Evolutionary conservation across 768 basidiomycete species (phyloP).

Genomic region (Exsudoporus frostii): DNA sequence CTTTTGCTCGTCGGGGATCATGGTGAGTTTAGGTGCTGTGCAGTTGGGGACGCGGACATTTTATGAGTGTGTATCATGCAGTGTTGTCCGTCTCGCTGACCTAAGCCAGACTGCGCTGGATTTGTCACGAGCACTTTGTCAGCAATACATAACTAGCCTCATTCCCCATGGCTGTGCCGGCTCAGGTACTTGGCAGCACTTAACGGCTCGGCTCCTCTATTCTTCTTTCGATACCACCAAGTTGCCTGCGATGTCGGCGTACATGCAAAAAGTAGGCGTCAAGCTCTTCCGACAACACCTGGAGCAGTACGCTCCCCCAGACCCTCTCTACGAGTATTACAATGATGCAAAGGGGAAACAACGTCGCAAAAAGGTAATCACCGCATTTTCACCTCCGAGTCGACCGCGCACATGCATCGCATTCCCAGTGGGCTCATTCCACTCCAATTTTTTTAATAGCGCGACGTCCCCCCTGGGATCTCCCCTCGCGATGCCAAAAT

Average conservation of each 20-base stretch:
- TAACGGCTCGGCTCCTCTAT: not conserved
- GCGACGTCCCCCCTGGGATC: conserved; percentile 71
- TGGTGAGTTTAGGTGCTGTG: not conserved
- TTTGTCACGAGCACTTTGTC: too few relatives aligned
- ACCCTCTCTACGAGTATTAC: conserved; percentile 63
- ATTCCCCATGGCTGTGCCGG: conserved; percentile 1
- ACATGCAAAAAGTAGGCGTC: conserved; percentile 46
- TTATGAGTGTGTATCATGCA: not conserved
- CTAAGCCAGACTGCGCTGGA: not conserved
- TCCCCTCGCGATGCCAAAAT: conserved; percentile 73
- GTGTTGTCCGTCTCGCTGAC: not conserved
- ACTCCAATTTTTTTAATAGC: conserved; percentile 43
- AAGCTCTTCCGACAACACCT: conserved; percentile 64
- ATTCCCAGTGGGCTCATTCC: conserved; percentile 11
- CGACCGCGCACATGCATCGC: too few relatives aligned
- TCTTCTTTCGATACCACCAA: not conserved
- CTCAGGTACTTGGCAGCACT: too few relatives aligned
- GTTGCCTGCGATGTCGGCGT: conserved; percentile 22
- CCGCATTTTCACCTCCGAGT: conserved; percentile 5
- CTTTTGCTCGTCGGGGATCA: conserved; percentile 29
- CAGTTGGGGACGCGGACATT: not conserved
- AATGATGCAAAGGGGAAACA: conserved; percentile 29
- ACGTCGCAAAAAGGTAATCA: conserved; percentile 34
- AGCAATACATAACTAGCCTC: too few relatives aligned
- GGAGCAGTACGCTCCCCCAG: conserved; percentile 62